Evolutionary conservation across 83 land plant species (phyloP), one percentile per base, ranked within the genome.

Genomic region (Diphasiastrum complanatum): DNA sequence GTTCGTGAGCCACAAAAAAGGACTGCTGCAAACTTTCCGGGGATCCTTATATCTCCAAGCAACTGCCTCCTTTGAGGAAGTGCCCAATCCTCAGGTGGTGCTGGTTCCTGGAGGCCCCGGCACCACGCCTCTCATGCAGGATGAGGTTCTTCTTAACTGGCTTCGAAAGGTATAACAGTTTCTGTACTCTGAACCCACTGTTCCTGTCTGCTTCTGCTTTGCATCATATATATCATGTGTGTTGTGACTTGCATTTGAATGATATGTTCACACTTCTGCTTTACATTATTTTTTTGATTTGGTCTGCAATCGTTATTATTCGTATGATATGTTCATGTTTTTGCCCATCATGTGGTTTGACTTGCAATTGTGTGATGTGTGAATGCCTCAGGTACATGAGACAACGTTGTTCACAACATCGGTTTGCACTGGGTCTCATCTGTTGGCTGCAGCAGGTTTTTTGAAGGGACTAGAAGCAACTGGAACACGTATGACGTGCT

Each of bases 371-470:
- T 29, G 23, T n/a, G n/a, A n/a, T n/a, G n/a, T n/a, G n/a, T n/a
- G n/a, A n/a, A 23, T n/a, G 23, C 32, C 28, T 30, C 61, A 74
- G 77, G 77, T 40, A 11, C 72, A 74, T 45, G 66, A 65, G 53
- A 66, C 66, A 0, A 65, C 64, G 31, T 23, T 74, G 59, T 74
- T 60, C 51, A 74, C 77, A 1, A 55, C 77, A 14, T 74, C 77
- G 20, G 77, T 74, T 10, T 74, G 77, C 45, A 60, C 77, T 34
- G 77, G 77, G 4, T 67, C 77, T 10, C 16, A 67, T 24, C 48
- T 74, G 22, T 41, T 74, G 25, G 77, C 52, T 22, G 72, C 77
- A 22, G 75, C 77, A 1, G 77, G 77, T 16, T 22, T 74, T 40
- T 50, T 74, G 16, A 24, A 74, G 30, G 77, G 77, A 25, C 14